A percentile compares a stretch with the other conserved stretches of the same genome.
phyloP scores from a whole-genome alignment of 2,329 filamentous ascomycete genomes.

The Neocucurbitaria cava region DNA sequence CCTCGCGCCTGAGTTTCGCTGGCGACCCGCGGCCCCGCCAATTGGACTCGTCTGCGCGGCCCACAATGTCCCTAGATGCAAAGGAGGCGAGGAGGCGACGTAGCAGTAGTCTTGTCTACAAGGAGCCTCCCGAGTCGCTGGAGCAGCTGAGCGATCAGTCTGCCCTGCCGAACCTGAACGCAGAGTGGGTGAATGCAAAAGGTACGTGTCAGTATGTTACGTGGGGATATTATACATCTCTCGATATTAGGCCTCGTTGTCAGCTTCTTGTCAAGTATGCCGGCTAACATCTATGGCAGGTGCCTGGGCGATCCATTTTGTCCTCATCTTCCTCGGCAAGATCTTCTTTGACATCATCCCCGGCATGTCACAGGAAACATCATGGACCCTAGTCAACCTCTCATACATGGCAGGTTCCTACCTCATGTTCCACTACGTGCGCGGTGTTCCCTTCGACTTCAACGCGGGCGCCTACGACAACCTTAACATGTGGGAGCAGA shows the following conservation, averaged over 20 bases:
- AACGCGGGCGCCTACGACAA: conserved; percentile 99
- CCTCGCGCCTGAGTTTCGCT: conserved; percentile 80
- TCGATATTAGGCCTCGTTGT: neutral
- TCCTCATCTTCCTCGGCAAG: conserved; percentile 89
- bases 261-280: neutral
- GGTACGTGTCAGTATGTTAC: conserved; percentile 60
- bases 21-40: conserved; percentile 68
- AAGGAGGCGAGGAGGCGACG: conserved; percentile 80
- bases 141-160: conserved; percentile 98
- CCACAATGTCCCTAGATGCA: conserved; percentile 51
- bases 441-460: conserved; percentile 98
- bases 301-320: conserved; percentile 96
- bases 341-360: conserved; percentile 97
- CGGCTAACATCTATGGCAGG: conserved; percentile 61
- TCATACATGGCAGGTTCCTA: conserved; percentile 99
- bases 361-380: conserved; percentile 95
- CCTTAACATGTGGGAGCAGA: conserved; percentile 99
- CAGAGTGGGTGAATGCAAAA: conserved; percentile 99
- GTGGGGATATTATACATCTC: neutral
- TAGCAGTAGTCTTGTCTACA: conserved; percentile 98
- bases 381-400: conserved; percentile 98
- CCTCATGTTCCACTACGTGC: conserved; percentile 99
- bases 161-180: conserved; percentile 92
- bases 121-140: conserved; percentile 93
- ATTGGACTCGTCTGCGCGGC: conserved; percentile 31